A percentile compares a stretch with the other conserved stretches of the same genome.
Evolutionary conservation across 371 early-diverging fungal genomes (phyloP).

Genomic region (Haplosporangium sp.): DNA sequence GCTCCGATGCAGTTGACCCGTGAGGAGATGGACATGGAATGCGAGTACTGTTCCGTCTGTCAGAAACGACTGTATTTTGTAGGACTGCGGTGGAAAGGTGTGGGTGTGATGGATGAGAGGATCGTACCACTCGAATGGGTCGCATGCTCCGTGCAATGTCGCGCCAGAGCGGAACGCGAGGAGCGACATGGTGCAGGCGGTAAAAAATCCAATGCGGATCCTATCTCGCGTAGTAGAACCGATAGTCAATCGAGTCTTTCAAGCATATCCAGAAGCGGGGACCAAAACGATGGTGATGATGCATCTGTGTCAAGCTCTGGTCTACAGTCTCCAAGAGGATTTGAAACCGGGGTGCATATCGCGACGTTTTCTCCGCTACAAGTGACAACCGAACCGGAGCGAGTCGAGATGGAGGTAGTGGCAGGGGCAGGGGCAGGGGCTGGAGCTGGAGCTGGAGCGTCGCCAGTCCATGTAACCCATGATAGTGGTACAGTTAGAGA

Average conservation of each 20-base stretch:
- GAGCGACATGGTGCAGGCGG: slow-evolving; percentile 18
- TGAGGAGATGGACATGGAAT: slow-evolving; percentile 33
- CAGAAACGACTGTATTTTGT: slow-evolving; percentile 40
- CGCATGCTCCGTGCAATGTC: slow-evolving; percentile 50
- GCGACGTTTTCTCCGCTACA: too few species aligned
- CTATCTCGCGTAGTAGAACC: neutral
- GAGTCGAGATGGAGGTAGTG: too few species aligned
- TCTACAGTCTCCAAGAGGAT: neutral
- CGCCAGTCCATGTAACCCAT: too few species aligned
- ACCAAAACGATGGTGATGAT: slow-evolving; percentile 1
- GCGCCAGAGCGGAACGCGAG: slow-evolving; percentile 24
- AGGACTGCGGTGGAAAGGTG: slow-evolving; percentile 51
- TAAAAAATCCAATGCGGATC: neutral
- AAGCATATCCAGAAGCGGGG: neutral
- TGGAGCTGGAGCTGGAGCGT: too few species aligned
- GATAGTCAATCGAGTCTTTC: neutral
- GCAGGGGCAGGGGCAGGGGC: too few species aligned
- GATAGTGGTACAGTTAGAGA: too few species aligned
- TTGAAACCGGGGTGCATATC: too few species aligned
- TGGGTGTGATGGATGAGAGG: slow-evolving; percentile 51
- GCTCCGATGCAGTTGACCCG: slow-evolving; percentile 23
- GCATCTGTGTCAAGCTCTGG: neutral
- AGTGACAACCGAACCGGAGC: too few species aligned
- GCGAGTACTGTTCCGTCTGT: slow-evolving; percentile 47
- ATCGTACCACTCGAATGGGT: slow-evolving; percentile 51